These are phyloP conservation scores for Calocera viscosa DNA, from an alignment of 768 basidiomycete species.

Conservation along the genomic window DNA sequence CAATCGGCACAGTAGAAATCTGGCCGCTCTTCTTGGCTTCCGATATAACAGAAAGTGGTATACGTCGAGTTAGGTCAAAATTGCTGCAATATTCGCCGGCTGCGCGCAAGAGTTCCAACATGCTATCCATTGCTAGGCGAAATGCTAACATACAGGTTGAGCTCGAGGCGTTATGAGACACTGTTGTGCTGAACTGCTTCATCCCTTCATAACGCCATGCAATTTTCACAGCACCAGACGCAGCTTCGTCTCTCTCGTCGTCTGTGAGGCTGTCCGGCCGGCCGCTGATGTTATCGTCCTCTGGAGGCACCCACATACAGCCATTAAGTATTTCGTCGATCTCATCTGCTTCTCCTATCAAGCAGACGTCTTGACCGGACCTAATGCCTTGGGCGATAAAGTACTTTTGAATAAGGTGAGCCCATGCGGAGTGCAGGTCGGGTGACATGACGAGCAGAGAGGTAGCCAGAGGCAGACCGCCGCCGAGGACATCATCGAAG, in stretches of 20 bases:
- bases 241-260: conserved; percentile 26
- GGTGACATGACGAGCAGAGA: conserved; percentile 63
- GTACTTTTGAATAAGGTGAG: conserved; percentile 73
- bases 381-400: conserved; percentile 79
- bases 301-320: conserved; percentile 65
- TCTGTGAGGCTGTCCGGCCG: conserved; percentile 17
- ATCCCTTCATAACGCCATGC: conserved; percentile 95
- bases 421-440: conserved; percentile 76
- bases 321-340: conserved; percentile 46
- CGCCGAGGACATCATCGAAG: conserved; percentile 88
- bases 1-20: conserved; percentile 24
- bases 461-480: conserved; percentile 74
- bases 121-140: conserved; percentile 7
- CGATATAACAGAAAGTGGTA: conserved; percentile 42
- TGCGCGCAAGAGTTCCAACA: neutral
- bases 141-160: conserved; percentile 2
- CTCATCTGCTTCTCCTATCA: conserved; percentile 46
- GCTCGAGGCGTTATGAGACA: conserved; percentile 38
- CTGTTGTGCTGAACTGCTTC: conserved; percentile 84
- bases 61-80: conserved; percentile 58
- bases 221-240: conserved; percentile 67
- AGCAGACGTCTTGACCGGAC: conserved; percentile 50
- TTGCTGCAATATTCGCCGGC: conserved; percentile 50
- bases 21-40: conserved; percentile 32
- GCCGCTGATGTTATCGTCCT: conserved; percentile 16